phyloP scores from a whole-genome alignment of 2,329 filamentous ascomycete genomes.

The Diaporthe sp. region DNA sequence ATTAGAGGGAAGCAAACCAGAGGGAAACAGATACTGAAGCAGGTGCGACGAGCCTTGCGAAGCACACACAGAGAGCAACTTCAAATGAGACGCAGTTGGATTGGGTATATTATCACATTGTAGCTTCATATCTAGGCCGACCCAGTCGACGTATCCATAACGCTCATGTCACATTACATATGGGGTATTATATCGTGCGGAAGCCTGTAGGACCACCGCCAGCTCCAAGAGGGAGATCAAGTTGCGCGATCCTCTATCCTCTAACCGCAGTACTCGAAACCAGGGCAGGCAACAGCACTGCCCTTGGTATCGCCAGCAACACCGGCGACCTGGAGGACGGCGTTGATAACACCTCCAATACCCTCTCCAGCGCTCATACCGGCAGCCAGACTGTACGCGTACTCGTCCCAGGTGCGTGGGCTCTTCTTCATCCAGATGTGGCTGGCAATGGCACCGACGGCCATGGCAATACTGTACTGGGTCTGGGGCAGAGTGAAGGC shows the following conservation, averaged over 20 bases:
- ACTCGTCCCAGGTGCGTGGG: constrained; percentile 66
- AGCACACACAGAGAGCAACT: neutral
- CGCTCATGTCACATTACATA: constrained; percentile 23
- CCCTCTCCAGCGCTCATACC: constrained; percentile 75
- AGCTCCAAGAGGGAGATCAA: neutral
- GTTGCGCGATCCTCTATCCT: neutral
- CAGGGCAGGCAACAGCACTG: constrained; percentile 2
- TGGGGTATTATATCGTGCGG: neutral
- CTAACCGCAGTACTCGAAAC: constrained; percentile 22
- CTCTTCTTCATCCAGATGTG: constrained; percentile 67
- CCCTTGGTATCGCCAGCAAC: constrained; percentile 25
- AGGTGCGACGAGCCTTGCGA: neutral
- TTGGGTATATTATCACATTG: neutral
- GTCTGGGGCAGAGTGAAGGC: constrained; percentile 70
- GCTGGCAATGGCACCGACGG: constrained; percentile 66
- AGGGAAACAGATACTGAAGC: no score
- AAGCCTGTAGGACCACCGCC: neutral
- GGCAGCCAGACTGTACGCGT: constrained; percentile 70
- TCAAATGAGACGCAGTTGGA: neutral
- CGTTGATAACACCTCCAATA: constrained; percentile 72
- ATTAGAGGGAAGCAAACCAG: neutral
- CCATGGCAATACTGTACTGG: constrained; percentile 69
- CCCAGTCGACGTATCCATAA: constrained; percentile 11
- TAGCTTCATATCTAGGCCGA: constrained; percentile 1
- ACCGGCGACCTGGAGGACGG: constrained; percentile 42